Conservation (phyloP, 345 rosid species). For the Cardamine occulta region DNA sequence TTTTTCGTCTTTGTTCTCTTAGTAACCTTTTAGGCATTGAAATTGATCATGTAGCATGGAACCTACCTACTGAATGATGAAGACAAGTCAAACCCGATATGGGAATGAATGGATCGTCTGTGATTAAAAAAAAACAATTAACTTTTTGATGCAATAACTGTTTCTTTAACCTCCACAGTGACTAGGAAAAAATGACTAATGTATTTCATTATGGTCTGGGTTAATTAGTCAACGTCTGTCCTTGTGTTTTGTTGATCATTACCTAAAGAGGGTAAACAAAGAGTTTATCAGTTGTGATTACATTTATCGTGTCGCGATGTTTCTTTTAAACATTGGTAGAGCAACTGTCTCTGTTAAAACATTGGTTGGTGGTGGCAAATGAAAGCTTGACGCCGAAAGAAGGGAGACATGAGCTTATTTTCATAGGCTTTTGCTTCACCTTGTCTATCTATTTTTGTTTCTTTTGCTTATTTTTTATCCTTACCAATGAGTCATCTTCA, state of each 20-base stretch:
- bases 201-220: conserved; percentile 1
- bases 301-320: conserved; percentile 15
- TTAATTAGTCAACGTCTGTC: conserved; percentile 34
- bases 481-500: conserved; percentile 25
- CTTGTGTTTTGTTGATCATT: conserved; percentile 35
- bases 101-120: conserved; percentile 53
- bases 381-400: conserved; percentile 10
- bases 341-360: conserved; percentile 21
- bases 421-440: conserved; percentile 26
- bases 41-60: too few relatives aligned
- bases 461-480: conserved; percentile 31
- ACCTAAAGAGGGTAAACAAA: conserved; percentile 39
- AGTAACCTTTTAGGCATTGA: too few relatives aligned
- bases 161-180: conserved; percentile 31
- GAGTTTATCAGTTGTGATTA: conserved; percentile 17
- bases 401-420: conserved; percentile 34
- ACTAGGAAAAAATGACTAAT: conserved; percentile 5
- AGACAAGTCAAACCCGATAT: conserved; percentile 49
- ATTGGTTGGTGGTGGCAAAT: conserved; percentile 35
- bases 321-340: conserved; percentile 9
- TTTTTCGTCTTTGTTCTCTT: conserved; percentile 28
- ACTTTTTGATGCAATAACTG: conserved; percentile 10
- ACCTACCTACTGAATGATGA: background rate
- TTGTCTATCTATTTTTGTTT: conserved; percentile 34
- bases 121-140: background rate